Percentiles rank a stretch among this genome's conserved stretches.
Evolutionary conservation across 768 basidiomycete genomes (phyloP).

Genomic region (Coprinopsis strossmayeri): DNA sequence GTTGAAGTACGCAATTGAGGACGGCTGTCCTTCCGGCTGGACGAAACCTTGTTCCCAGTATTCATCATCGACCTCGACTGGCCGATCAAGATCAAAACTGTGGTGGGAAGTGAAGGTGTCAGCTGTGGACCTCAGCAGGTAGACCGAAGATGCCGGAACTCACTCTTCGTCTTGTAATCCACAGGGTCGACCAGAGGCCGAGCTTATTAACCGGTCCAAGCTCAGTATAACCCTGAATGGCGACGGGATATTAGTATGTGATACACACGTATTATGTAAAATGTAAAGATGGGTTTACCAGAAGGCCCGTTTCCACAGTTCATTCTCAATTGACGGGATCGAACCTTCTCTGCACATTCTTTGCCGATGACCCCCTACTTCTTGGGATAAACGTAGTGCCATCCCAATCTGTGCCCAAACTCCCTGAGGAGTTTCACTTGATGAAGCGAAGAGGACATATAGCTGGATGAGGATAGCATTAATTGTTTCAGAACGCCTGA

Average conservation of each 20-base stretch:
- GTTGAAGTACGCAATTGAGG: slow-evolving; percentile 50
- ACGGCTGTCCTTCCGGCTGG: slow-evolving; percentile 56
- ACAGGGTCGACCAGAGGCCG: slow-evolving; percentile 60
- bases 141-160: slow-evolving; percentile 18
- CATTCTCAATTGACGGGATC: slow-evolving; percentile 46
- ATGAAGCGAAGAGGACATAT: slow-evolving; percentile 39
- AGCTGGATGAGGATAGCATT: slow-evolving; percentile 30
- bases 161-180: slow-evolving; percentile 73
- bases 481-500: slow-evolving; percentile 3
- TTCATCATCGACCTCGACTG: slow-evolving; percentile 59
- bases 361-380: slow-evolving; percentile 62
- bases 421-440: slow-evolving; percentile 43
- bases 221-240: slow-evolving; percentile 39
- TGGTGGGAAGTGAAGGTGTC: not conserved
- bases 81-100: slow-evolving; percentile 69
- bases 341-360: slow-evolving; percentile 22
- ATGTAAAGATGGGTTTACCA: slow-evolving; percentile 32
- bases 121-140: not conserved
- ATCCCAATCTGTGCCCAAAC: slow-evolving; percentile 61
- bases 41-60: slow-evolving; percentile 64
- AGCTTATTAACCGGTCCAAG: slow-evolving; percentile 41
- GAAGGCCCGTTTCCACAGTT: slow-evolving; percentile 69
- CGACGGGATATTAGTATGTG: not conserved
- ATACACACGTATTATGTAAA: not conserved
- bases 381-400: slow-evolving; percentile 67